Evolutionary conservation across 768 basidiomycete species (phyloP).

Genomic region (Nidularia pulvinata): DNA sequence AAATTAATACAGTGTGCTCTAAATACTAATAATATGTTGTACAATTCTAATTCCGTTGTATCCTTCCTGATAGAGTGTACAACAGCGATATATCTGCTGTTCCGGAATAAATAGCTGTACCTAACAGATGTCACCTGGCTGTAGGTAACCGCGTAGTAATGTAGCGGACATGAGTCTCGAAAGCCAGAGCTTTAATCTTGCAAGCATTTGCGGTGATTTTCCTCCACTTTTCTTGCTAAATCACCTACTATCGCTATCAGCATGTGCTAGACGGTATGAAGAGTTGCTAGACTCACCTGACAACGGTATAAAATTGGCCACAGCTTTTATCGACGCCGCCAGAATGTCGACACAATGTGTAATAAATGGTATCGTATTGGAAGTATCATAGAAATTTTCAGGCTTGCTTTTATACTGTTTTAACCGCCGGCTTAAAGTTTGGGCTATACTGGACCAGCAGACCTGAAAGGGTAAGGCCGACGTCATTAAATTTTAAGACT

Average conservation of each 20-base stretch:
- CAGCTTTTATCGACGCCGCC: neutral
- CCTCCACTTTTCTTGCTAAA: too few relatives aligned
- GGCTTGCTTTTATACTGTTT: neutral
- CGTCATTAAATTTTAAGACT: neutral
- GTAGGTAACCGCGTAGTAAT: too few relatives aligned
- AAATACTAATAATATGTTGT: too few relatives aligned
- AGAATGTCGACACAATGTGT: neutral
- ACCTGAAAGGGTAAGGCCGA: too few relatives aligned
- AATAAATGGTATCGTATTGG: neutral
- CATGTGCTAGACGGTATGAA: neutral
- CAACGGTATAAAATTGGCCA: neutral
- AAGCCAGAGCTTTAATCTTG: too few relatives aligned
- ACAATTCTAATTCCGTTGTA: too few relatives aligned
- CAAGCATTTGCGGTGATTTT: neutral
- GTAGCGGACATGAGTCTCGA: too few relatives aligned
- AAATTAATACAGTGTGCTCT: too few relatives aligned
- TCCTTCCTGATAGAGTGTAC: too few relatives aligned
- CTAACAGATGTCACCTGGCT: too few relatives aligned
- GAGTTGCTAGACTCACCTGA: neutral
- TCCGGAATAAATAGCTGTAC: too few relatives aligned
- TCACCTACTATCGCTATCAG: neutral
- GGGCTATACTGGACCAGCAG: constrained; percentile 14
- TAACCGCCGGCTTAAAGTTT: neutral
- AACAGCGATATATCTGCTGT: too few relatives aligned
- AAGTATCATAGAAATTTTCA: neutral